Conservation (phyloP, 2,329 filamentous ascomycete genomes). For the Sporothrix curviconia region DNA sequence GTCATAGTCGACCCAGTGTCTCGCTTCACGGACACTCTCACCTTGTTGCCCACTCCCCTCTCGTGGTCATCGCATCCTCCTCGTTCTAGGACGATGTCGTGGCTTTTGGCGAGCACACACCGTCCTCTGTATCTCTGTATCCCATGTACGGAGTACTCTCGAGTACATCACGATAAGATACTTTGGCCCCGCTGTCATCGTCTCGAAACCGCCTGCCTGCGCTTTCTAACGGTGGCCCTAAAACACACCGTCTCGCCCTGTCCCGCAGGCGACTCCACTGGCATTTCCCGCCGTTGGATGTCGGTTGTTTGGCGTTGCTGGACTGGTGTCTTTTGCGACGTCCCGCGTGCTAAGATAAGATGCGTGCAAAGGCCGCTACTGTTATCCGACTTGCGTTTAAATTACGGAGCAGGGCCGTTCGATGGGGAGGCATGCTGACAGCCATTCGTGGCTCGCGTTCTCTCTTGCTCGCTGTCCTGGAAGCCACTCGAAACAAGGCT, state of each 20-base stretch:
- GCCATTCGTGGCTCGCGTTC: background rate
- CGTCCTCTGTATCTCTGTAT: too few species aligned
- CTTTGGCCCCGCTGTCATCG: background rate
- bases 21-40: too few species aligned
- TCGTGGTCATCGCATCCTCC: too few species aligned
- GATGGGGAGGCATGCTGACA: background rate
- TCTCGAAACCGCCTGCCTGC: background rate
- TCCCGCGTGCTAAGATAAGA: background rate
- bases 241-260: slow-evolving; percentile 11
- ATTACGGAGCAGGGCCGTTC: background rate
- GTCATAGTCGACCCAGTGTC: too few species aligned
- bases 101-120: too few species aligned
- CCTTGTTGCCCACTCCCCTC: too few species aligned
- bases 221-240: slow-evolving; percentile 2
- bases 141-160: background rate
- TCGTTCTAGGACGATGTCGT: too few species aligned
- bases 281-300: background rate
- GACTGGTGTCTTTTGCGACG: background rate
- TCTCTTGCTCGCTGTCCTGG: background rate
- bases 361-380: background rate
- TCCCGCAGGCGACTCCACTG: slow-evolving; percentile 9
- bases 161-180: too few species aligned
- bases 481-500: background rate
- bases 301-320: background rate
- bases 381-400: slow-evolving; percentile 6